Percentiles rank a stretch among this genome's conserved stretches.
phyloP scores from a whole-genome alignment of 495 filamentous ascomycete genomes.

The Diplogelasinospora grovesii region DNA sequence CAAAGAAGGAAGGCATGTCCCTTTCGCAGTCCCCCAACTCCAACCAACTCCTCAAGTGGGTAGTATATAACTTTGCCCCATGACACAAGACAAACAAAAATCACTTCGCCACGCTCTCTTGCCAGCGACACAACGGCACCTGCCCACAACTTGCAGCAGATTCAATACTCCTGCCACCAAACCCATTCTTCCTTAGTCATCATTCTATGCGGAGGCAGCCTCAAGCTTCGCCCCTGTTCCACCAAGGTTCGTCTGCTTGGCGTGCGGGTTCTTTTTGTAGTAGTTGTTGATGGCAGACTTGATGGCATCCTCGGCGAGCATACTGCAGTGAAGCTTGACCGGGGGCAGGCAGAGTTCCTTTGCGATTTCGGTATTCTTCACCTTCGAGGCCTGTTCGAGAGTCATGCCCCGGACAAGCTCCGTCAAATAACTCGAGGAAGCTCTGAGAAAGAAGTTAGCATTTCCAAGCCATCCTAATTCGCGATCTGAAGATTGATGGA shows the following conservation, averaged over 20 bases:
- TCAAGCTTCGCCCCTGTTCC: slow-evolving; percentile 47
- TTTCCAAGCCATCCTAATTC: too few relatives aligned
- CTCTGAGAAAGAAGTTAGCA: slow-evolving; percentile 17
- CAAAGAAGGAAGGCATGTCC: background rate
- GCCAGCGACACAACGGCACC: background rate
- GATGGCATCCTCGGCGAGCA: slow-evolving; percentile 97
- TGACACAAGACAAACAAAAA: background rate
- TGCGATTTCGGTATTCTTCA: slow-evolving; percentile 95
- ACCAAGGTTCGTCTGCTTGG: slow-evolving; percentile 62
- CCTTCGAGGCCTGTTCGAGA: slow-evolving; percentile 83
- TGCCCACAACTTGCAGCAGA: background rate
- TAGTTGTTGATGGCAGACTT: slow-evolving; percentile 98
- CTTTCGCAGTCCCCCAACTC: background rate
- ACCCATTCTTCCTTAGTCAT: background rate
- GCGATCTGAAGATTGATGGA: too few relatives aligned
- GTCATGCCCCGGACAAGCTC: slow-evolving; percentile 93
- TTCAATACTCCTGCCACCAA: background rate
- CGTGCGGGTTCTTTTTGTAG: slow-evolving; percentile 87
- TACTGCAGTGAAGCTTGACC: slow-evolving; percentile 97
- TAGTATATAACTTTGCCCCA: background rate
- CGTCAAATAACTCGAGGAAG: slow-evolving; percentile 72
- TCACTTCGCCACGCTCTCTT: background rate
- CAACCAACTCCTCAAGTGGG: background rate
- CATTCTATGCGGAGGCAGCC: slow-evolving; percentile 13
- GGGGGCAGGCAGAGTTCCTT: slow-evolving; percentile 93